A percentile compares a stretch with the other conserved stretches of the same genome.
Conservation (phyloP, 208 protist species). For the Acanthamoeba healyi region DNA sequence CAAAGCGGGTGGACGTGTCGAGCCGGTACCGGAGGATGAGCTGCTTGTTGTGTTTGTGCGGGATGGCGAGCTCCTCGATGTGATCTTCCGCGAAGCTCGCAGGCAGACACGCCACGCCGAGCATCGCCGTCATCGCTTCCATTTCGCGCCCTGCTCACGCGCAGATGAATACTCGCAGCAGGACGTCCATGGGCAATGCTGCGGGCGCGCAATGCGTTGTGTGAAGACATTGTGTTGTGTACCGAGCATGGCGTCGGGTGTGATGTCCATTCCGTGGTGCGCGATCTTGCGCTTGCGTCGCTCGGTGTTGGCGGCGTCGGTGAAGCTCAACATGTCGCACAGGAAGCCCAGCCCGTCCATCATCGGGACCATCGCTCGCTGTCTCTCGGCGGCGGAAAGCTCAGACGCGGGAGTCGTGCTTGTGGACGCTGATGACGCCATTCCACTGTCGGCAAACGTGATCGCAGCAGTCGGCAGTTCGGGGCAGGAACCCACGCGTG, state of each 20-base stretch:
- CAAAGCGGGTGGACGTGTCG: not conserved
- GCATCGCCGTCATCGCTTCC: not conserved
- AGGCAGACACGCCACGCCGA: not conserved
- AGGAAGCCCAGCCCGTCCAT: not conserved
- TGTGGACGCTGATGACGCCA: not conserved
- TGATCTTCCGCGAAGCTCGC: not conserved
- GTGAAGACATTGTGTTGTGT: not conserved
- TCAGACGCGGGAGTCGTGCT: not conserved
- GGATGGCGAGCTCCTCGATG: not conserved
- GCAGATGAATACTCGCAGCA: not conserved
- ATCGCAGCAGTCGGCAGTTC: not conserved
- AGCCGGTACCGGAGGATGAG: not conserved
- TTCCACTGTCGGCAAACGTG: not conserved
- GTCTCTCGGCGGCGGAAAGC: not conserved
- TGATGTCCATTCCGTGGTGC: constrained; percentile 4
- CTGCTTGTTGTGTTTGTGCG: constrained; percentile 13
- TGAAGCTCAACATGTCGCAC: constrained; percentile 9
- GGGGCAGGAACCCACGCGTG: not conserved
- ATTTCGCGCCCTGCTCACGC: not conserved
- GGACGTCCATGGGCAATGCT: not conserved
- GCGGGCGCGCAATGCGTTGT: not conserved
- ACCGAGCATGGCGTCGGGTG: constrained; percentile 4
- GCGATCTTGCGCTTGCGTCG: not conserved
- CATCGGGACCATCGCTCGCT: not conserved
- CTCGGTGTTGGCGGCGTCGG: not conserved